Percentiles rank a stretch among this genome's conserved stretches.
Conservation (phyloP, 2,329 filamentous ascomycete genomes). For the Sporothrix euskadiensis region DNA sequence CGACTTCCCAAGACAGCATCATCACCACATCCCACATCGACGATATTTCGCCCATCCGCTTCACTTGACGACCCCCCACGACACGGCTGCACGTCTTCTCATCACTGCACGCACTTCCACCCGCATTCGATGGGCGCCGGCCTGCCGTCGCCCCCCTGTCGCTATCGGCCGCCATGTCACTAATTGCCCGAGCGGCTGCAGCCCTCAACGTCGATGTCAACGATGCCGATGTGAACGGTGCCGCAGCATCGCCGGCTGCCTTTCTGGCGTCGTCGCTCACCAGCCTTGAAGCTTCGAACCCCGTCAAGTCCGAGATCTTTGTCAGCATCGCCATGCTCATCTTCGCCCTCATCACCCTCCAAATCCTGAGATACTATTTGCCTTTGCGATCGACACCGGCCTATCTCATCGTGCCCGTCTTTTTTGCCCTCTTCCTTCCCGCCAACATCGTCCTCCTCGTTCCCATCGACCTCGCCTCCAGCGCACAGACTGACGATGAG, state of each 20-base stretch:
- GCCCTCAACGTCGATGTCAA: background rate
- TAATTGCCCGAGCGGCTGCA: slow-evolving; percentile 24
- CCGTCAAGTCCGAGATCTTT: slow-evolving; percentile 79
- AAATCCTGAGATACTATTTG: slow-evolving; percentile 86
- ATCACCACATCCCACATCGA: background rate
- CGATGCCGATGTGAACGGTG: background rate
- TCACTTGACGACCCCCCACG: background rate
- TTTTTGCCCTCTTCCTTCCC: slow-evolving; percentile 91
- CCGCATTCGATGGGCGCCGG: slow-evolving; percentile 25
- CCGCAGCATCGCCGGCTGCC: background rate
- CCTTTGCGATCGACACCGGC: slow-evolving; percentile 87
- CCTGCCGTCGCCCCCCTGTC: slow-evolving; percentile 18
- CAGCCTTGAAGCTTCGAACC: slow-evolving; percentile 36
- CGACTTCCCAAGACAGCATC: background rate
- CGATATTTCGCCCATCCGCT: background rate
- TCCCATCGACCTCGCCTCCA: slow-evolving; percentile 92
- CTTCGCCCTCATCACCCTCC: slow-evolving; percentile 74
- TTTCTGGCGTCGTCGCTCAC: background rate
- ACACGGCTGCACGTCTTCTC: background rate
- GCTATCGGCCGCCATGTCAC: slow-evolving; percentile 28
- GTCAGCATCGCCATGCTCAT: slow-evolving; percentile 68
- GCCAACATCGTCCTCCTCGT: slow-evolving; percentile 89
- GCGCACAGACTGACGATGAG: slow-evolving; percentile 69
- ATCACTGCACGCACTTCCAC: background rate
- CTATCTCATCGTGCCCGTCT: slow-evolving; percentile 88